These are phyloP conservation scores for Pholiota adiposa DNA, from an alignment of 1,284 basidiomycete genomes.

Conservation along the genomic window DNA sequence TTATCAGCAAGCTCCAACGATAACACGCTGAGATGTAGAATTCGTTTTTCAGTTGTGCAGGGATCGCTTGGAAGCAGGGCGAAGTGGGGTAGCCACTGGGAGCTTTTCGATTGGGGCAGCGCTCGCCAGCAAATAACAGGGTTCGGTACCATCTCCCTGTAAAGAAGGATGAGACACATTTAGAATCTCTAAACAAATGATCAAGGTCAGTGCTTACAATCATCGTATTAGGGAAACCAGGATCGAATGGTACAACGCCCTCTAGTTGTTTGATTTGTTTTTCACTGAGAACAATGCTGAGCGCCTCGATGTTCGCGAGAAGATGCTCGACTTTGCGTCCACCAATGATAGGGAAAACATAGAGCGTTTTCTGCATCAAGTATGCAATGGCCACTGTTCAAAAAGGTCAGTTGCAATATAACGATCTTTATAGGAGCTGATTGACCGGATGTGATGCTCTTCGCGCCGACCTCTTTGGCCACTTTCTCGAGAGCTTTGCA, in stretches of 20 bases:
- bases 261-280: slow-evolving; percentile 51
- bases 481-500: slow-evolving; percentile 48
- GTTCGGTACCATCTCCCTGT: not conserved
- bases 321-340: slow-evolving; percentile 59
- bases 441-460: slow-evolving; percentile 39
- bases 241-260: slow-evolving; percentile 41
- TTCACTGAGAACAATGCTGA: slow-evolving; percentile 43
- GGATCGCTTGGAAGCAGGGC: not conserved
- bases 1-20: too few species aligned
- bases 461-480: slow-evolving; percentile 43
- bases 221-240: slow-evolving; percentile 44
- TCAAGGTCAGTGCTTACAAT: slow-evolving; percentile 36
- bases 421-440: too few species aligned
- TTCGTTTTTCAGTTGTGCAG: too few species aligned
- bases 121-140: not conserved
- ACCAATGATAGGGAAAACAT: slow-evolving; percentile 56
- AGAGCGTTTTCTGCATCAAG: slow-evolving; percentile 50
- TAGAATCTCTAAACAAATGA: not conserved
- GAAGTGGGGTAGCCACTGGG: not conserved
- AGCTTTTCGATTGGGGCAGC: not conserved
- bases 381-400: slow-evolving; percentile 55
- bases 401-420: too few species aligned
- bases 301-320: slow-evolving; percentile 48
- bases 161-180: not conserved
- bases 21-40: too few species aligned